phyloP scores from a whole-genome alignment of 1,284 basidiomycete species.

The Naganishia sp. region DNA sequence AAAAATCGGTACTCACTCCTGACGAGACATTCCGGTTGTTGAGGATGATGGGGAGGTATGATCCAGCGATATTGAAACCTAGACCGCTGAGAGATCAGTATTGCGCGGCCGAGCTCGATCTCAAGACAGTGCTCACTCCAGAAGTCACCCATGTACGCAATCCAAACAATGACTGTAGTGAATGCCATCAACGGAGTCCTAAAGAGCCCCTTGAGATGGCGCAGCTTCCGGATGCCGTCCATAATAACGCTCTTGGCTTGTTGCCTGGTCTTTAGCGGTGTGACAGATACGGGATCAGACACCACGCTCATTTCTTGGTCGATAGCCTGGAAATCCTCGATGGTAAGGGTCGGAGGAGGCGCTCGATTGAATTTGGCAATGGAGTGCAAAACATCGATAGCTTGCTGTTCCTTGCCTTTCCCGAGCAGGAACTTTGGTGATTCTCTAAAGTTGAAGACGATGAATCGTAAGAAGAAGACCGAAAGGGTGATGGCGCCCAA shows the following conservation, averaged over 20 bases:
- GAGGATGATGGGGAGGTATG: slow-evolving; percentile 52
- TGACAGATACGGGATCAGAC: slow-evolving; percentile 8
- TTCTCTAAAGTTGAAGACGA: slow-evolving; percentile 72
- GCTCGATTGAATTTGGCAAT: slow-evolving; percentile 67
- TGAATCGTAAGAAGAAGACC: slow-evolving; percentile 66
- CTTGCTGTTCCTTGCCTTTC: slow-evolving; percentile 68
- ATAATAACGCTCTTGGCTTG: slow-evolving; percentile 37
- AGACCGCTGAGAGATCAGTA: background rate
- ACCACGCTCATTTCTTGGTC: slow-evolving; percentile 36
- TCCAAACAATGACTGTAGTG: slow-evolving; percentile 46
- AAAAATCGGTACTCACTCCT: slow-evolving; percentile 27
- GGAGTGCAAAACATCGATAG: slow-evolving; percentile 67
- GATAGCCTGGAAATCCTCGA: slow-evolving; percentile 51
- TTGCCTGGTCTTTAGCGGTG: slow-evolving; percentile 6
- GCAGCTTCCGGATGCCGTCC: slow-evolving; percentile 40
- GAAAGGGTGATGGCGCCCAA: slow-evolving; percentile 53
- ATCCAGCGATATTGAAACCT: slow-evolving; percentile 53
- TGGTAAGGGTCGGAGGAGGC: slow-evolving; percentile 47
- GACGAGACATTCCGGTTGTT: slow-evolving; percentile 47
- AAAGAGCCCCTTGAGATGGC: slow-evolving; percentile 51
- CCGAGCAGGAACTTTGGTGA: slow-evolving; percentile 74
- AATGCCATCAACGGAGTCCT: slow-evolving; percentile 43
- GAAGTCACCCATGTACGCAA: slow-evolving; percentile 44
- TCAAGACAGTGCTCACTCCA: slow-evolving; percentile 30
- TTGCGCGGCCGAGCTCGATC: background rate